A percentile compares a stretch with the other conserved stretches of the same genome.
These are phyloP conservation scores for Podaxis pistillaris DNA, from an alignment of 768 basidiomycete species.

Conservation along the genomic window DNA sequence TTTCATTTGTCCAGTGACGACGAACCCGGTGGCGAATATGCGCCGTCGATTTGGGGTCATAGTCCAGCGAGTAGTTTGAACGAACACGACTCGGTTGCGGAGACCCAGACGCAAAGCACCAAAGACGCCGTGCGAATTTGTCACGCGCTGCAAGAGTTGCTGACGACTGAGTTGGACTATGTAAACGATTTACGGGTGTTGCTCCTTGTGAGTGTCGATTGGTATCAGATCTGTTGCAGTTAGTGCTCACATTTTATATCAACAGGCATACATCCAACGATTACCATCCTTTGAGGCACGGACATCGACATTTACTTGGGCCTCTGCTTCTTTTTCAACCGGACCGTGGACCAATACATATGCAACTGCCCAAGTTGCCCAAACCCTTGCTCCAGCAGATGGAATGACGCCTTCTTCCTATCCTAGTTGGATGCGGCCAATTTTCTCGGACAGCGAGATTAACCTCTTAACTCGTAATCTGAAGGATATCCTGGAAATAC, in stretches of 20 bases:
- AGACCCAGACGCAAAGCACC: constrained; percentile 28
- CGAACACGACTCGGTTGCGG: constrained; percentile 27
- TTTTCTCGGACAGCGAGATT: constrained; percentile 60
- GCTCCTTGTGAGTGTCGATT: constrained; percentile 54
- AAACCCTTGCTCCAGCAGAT: constrained; percentile 14
- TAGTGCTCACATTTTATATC: constrained; percentile 3
- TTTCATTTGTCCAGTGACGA: constrained; percentile 34
- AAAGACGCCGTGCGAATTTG: constrained; percentile 53
- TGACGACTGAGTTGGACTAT: constrained; percentile 84
- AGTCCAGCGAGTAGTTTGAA: constrained; percentile 26
- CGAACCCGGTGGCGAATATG: constrained; percentile 20
- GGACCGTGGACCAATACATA: constrained; percentile 47
- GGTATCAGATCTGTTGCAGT: background rate
- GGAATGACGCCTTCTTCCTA: constrained; percentile 21
- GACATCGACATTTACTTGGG: constrained; percentile 37
- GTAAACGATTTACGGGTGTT: constrained; percentile 74
- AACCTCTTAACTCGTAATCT: constrained; percentile 65
- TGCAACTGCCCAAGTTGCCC: constrained; percentile 32
- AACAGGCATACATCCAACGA: constrained; percentile 64
- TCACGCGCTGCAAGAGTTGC: constrained; percentile 82
- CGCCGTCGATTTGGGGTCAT: constrained; percentile 20
- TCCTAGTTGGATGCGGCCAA: constrained; percentile 29
- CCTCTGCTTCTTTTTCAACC: constrained; percentile 41
- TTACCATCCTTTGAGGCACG: constrained; percentile 49
- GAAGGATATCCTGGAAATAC: constrained; percentile 62